Percentiles rank a stretch among this genome's conserved stretches.
Evolutionary conservation across 73 alveolate genomes (phyloP).

Genomic region (Tetrahymena malaccensis): DNA sequence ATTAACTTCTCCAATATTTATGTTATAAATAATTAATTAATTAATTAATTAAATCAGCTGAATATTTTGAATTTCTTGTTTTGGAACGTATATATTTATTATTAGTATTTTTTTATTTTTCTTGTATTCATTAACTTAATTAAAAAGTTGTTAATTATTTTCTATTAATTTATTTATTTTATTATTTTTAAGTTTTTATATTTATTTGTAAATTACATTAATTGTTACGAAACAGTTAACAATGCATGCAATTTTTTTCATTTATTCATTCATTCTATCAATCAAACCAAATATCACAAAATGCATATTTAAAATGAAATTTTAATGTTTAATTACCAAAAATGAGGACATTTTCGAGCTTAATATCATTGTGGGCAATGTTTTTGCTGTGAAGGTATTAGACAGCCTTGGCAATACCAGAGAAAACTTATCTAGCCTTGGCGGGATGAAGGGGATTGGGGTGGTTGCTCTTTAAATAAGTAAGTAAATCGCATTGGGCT

Average conservation of each 20-base stretch:
- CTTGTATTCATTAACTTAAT: neutral
- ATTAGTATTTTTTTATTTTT: neutral
- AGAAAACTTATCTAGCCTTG: constrained; percentile 37
- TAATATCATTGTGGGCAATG: constrained; percentile 43
- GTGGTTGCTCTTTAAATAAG: neutral
- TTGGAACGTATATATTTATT: neutral
- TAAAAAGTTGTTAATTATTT: neutral
- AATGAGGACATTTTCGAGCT: constrained; percentile 20
- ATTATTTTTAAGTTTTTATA: no score
- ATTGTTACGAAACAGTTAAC: neutral
- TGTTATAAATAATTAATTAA: neutral
- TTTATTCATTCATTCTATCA: neutral
- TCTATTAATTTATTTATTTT: neutral
- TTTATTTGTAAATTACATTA: no score
- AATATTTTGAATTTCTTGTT: neutral
- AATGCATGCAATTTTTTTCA: neutral
- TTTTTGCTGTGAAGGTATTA: constrained; percentile 23
- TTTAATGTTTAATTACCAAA: neutral
- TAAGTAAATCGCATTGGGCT: neutral
- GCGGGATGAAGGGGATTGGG: neutral
- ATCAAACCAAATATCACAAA: neutral
- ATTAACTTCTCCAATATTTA: neutral
- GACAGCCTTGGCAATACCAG: constrained; percentile 37
- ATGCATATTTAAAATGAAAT: neutral
- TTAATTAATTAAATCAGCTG: neutral